Evolutionary conservation across 768 basidiomycete species (phyloP).

Genomic region (Aureoboletus auriporus): DNA sequence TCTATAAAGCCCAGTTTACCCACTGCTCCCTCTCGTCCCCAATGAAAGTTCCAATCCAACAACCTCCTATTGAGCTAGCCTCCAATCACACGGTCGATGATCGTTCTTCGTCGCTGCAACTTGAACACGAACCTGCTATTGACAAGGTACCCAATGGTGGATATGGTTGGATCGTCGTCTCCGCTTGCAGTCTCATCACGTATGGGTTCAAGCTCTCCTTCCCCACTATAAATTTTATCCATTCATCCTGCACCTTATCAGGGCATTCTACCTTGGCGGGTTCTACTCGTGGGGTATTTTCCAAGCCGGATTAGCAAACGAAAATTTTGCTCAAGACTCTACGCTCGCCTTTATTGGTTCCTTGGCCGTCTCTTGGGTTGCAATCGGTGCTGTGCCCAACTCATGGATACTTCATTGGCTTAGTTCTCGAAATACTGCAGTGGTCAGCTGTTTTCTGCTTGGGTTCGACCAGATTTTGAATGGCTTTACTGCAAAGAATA

Average conservation of each 20-base stretch:
- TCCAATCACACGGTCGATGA: background rate
- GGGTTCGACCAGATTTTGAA: slow-evolving; percentile 28
- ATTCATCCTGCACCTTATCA: slow-evolving; percentile 3
- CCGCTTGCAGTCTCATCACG: slow-evolving; percentile 26
- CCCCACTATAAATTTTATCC: background rate
- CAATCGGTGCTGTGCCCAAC: slow-evolving; percentile 27
- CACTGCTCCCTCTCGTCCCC: background rate
- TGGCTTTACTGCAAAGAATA: slow-evolving; percentile 17
- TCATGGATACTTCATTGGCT: slow-evolving; percentile 29
- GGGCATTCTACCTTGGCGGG: slow-evolving; percentile 24
- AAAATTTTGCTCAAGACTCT: slow-evolving; percentile 22
- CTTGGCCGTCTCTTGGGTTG: slow-evolving; percentile 23
- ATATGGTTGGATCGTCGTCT: slow-evolving; percentile 32
- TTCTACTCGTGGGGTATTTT: slow-evolving; percentile 30
- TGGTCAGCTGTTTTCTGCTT: slow-evolving; percentile 27
- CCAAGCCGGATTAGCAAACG: slow-evolving; percentile 27
- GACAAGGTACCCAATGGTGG: slow-evolving; percentile 27
- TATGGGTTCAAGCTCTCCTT: slow-evolving; percentile 13
- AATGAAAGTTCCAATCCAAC: background rate
- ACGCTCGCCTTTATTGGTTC: slow-evolving; percentile 33
- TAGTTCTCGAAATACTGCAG: slow-evolving; percentile 25
- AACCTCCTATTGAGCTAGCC: background rate
- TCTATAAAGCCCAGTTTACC: no score
- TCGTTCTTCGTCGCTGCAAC: background rate
- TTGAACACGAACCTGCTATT: background rate